Evolutionary conservation across 2,329 filamentous ascomycete genomes (phyloP).

Genomic region (Cordyceps militaris): DNA sequence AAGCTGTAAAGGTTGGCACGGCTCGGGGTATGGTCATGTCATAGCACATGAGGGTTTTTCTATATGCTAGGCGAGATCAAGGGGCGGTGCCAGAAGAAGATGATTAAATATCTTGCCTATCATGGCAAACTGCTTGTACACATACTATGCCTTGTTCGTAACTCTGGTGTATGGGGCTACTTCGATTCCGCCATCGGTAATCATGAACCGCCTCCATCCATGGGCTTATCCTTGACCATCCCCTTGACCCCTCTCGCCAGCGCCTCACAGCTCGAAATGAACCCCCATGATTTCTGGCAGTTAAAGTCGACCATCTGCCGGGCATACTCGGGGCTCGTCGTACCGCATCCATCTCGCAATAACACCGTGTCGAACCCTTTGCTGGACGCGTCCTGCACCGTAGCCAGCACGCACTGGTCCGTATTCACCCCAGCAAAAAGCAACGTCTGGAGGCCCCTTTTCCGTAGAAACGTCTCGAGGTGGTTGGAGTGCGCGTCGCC

Average conservation of each 20-base stretch:
- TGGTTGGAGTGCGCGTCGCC: conserved; percentile 33
- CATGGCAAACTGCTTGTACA: too few relatives aligned
- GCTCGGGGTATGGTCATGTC: too few relatives aligned
- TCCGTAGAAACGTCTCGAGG: conserved; percentile 28
- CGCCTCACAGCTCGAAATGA: conserved; percentile 12
- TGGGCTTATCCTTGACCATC: conserved; percentile 5
- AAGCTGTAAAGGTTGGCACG: not conserved
- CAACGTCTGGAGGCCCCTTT: conserved; percentile 34
- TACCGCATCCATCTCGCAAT: conserved; percentile 48
- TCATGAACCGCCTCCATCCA: too few relatives aligned
- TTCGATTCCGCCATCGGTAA: too few relatives aligned
- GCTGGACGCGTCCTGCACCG: conserved; percentile 47
- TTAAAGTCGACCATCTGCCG: conserved; percentile 5
- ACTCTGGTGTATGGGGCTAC: too few relatives aligned
- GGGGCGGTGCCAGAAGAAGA: too few relatives aligned
- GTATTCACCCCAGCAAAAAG: conserved; percentile 55
- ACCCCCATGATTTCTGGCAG: conserved; percentile 7
- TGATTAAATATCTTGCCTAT: too few relatives aligned
- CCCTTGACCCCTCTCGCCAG: conserved; percentile 10
- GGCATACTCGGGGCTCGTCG: conserved; percentile 28
- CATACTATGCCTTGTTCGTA: too few relatives aligned
- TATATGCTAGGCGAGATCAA: too few relatives aligned
- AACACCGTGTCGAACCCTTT: conserved; percentile 50
- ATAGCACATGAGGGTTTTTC: too few relatives aligned
- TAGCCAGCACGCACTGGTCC: conserved; percentile 54